Percentiles rank a stretch among this genome's conserved stretches.
phyloP scores from a whole-genome alignment of 768 basidiomycete genomes.

The Mycena kentingensis region DNA sequence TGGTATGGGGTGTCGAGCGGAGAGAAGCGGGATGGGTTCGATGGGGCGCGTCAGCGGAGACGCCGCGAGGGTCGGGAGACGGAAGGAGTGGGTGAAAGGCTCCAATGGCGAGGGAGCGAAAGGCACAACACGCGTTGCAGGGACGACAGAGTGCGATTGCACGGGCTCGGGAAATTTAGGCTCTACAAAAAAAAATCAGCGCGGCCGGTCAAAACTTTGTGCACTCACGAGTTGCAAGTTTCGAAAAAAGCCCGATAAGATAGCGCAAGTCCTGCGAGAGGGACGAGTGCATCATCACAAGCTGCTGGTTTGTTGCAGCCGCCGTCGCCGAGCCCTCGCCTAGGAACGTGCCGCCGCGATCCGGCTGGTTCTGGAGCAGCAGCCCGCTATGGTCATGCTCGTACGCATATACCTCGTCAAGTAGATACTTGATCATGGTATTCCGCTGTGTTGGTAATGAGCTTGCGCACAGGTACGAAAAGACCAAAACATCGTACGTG shows the following conservation, averaged over 20 bases:
- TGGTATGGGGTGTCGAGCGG: neutral
- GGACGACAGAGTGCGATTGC: no score
- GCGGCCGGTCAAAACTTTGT: no score
- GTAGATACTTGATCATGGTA: slow-evolving; percentile 25
- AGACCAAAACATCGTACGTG: slow-evolving; percentile 19
- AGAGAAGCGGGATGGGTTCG: no score
- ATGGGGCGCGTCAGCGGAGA: no score
- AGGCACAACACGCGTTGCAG: no score
- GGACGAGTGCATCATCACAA: neutral
- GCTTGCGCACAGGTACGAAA: neutral
- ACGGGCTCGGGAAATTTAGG: no score
- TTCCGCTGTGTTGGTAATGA: slow-evolving; percentile 6
- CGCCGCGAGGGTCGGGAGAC: no score
- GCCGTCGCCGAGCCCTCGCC: neutral
- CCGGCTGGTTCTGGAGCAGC: neutral
- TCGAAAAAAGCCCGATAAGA: neutral
- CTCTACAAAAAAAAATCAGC: no score
- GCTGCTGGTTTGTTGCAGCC: neutral
- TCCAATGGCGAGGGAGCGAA: no score
- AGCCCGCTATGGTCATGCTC: slow-evolving; percentile 7
- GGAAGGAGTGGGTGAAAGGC: no score
- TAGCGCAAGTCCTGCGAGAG: neutral
- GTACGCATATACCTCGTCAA: slow-evolving; percentile 22
- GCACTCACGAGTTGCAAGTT: neutral
- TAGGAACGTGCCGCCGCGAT: neutral